Evolutionary conservation across 1,139 yeast genomes (phyloP).

Genomic region (Blastobotrys persicus): DNA sequence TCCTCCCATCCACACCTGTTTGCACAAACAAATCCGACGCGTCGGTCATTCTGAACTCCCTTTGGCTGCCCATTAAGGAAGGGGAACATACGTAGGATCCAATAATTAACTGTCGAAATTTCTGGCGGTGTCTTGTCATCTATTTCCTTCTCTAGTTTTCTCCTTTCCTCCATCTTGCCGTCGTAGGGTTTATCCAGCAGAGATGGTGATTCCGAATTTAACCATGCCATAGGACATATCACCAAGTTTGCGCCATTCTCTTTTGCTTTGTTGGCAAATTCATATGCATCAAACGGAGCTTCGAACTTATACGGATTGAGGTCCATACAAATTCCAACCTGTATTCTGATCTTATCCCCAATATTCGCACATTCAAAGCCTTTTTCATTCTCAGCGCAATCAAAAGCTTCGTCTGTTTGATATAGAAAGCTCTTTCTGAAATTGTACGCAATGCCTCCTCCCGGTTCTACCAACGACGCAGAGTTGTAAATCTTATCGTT

Average conservation of each 20-base stretch:
- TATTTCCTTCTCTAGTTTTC: constrained; percentile 21
- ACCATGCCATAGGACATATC: constrained; percentile 88
- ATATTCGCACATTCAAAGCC: constrained; percentile 17
- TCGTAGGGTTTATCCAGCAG: constrained; percentile 19
- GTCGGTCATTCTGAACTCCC: constrained; percentile 21
- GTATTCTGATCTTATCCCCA: constrained; percentile 36
- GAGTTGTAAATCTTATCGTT: constrained; percentile 58
- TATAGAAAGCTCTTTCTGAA: constrained; percentile 79
- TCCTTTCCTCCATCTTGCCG: constrained; percentile 19
- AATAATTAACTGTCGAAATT: constrained; percentile 49
- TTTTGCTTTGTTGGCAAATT: constrained; percentile 59
- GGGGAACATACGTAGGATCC: constrained; percentile 74
- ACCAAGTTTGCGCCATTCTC: constrained; percentile 52
- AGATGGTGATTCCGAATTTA: constrained; percentile 46
- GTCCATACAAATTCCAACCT: constrained; percentile 95
- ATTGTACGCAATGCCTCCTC: constrained; percentile 59
- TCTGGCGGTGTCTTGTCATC: constrained; percentile 34
- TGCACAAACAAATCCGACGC: constrained; percentile 49
- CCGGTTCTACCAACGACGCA: constrained; percentile 60
- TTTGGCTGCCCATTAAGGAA: constrained; percentile 38
- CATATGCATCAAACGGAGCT: constrained; percentile 74
- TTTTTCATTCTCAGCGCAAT: constrained; percentile 65
- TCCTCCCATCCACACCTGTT: constrained; percentile 77
- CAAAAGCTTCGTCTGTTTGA: constrained; percentile 80
- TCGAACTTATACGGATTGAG: constrained; percentile 80